Base-by-base conservation (phyloP, 78 protist genomes). In the Tieghemostelium lacteum region DNA sequence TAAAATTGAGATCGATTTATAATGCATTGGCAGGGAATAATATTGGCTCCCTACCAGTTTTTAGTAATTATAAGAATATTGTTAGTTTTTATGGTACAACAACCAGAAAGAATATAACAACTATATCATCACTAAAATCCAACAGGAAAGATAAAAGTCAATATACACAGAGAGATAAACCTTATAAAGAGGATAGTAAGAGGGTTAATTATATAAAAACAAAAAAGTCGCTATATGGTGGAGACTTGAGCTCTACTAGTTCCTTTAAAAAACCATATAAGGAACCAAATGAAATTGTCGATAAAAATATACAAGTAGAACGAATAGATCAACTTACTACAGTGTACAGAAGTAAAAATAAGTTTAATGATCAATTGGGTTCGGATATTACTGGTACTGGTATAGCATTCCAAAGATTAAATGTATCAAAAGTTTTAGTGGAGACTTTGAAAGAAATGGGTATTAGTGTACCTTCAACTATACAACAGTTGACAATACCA, bases 401-500 rank as follows among this genome's bases (percentile, higher is more conserved):
- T 55, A 1, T 16, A 22, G 76, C 88, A 55, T 78, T 78, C 24
- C 10, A 42, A 22, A 33, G 67, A 54, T 36, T 78, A 6, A 75
- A 75, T 54, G 1, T 78, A 14, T 2, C 16, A 10, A 26, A 17
- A 16, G 0, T 10, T 5, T 29, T 78, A 12, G 75, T 66, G 2
- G 58, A 55, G 0, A 1, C 69, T 24, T 36, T 78, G 24, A 78
- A 66, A 22, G 66, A 64, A 26, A 31, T 78, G 19, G 33, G 50
- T 6, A 78, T 78, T 26, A 28, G 60, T 1, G 39, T 66, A 3
- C 88, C 88, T 0, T 66, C 76, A 14, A 10, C 34, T 14, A 66
- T 78, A 26, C 88, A 78, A 55, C 75, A 64, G 28, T 39, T 66
- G 14, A 85, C 93, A n/a, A 87, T 87, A 33, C 93, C 93, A 26